Evolutionary conservation across 805 yeast species (phyloP).

Genomic region (Zygoascus biomembranicola): DNA sequence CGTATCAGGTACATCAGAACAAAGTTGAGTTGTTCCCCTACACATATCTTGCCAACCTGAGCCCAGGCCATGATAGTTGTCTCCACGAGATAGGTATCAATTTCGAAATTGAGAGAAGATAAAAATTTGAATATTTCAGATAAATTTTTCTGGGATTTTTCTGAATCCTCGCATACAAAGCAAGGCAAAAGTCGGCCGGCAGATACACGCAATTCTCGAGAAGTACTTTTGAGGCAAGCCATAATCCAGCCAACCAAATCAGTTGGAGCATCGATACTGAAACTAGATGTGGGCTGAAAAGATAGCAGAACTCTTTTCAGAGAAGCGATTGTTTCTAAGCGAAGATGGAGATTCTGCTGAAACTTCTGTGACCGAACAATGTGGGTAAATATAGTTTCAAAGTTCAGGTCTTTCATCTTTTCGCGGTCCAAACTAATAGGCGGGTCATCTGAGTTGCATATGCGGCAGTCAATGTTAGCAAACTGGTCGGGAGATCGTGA

Average conservation of each 20-base stretch:
- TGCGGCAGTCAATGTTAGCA: background rate
- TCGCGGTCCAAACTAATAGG: background rate
- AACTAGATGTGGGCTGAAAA: constrained; percentile 4
- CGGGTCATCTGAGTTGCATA: background rate
- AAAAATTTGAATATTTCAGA: constrained; percentile 9
- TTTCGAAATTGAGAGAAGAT: constrained; percentile 6
- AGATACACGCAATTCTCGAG: constrained; percentile 14
- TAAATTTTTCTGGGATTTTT: background rate
- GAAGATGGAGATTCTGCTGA: constrained; percentile 2
- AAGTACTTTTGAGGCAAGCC: constrained; percentile 14
- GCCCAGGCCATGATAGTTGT: constrained; percentile 43
- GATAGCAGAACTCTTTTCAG: constrained; percentile 8
- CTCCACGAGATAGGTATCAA: constrained; percentile 18
- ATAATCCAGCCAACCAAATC: constrained; percentile 13
- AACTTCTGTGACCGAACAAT: constrained; percentile 10
- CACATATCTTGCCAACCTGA: constrained; percentile 51
- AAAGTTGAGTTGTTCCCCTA: constrained; percentile 62
- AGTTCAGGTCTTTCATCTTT: background rate
- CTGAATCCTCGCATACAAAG: constrained; percentile 1
- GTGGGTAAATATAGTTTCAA: constrained; percentile 5
- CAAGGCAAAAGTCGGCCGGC: constrained; percentile 12
- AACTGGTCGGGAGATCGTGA: background rate
- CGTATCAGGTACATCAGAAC: constrained; percentile 58
- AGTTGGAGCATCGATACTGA: constrained; percentile 4
- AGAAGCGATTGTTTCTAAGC: constrained; percentile 11